phyloP scores from a whole-genome alignment of 2,329 filamentous ascomycete species.

The Sporothrix dimorphospora region DNA sequence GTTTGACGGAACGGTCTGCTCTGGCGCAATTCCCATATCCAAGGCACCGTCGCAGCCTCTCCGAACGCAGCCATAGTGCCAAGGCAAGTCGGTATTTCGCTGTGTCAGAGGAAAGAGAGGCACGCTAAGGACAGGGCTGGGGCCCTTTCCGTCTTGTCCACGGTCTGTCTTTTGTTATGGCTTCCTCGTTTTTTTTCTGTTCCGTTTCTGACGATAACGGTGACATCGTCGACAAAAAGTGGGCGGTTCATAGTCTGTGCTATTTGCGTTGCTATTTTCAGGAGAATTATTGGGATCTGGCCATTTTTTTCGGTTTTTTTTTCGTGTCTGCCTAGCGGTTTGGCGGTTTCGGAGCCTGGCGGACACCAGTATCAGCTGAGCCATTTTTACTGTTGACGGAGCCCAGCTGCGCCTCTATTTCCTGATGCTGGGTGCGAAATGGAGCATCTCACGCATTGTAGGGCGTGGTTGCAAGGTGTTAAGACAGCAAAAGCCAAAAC shows the following conservation, averaged over 20 bases:
- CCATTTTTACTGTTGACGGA: not conserved
- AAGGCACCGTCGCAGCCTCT: not conserved
- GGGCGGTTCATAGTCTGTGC: not conserved
- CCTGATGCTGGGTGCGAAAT: not conserved
- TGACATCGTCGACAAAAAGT: not conserved
- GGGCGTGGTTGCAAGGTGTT: not conserved
- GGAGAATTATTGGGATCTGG: constrained; percentile 2
- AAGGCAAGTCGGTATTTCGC: not conserved
- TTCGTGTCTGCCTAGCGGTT: constrained; percentile 8
- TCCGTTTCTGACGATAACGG: constrained; percentile 2
- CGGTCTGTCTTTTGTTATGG: not conserved
- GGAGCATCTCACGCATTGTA: constrained; percentile 1
- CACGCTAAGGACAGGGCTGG: constrained; percentile 13
- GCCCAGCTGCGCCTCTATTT: not conserved
- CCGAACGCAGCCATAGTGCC: not conserved
- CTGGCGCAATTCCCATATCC: not conserved
- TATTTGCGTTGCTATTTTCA: not conserved
- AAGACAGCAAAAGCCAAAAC: not conserved
- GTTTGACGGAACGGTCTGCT: not conserved
- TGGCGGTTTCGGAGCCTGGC: constrained; percentile 17
- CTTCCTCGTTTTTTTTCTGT: not conserved
- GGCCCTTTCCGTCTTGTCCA: not conserved
- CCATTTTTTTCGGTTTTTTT: not conserved
- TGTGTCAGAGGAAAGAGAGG: not conserved
- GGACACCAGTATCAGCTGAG: constrained; percentile 1